Percentiles rank a stretch among this genome's conserved stretches.
phyloP scores from a whole-genome alignment of 495 filamentous ascomycete species.

The Trichoderma reesei region DNA sequence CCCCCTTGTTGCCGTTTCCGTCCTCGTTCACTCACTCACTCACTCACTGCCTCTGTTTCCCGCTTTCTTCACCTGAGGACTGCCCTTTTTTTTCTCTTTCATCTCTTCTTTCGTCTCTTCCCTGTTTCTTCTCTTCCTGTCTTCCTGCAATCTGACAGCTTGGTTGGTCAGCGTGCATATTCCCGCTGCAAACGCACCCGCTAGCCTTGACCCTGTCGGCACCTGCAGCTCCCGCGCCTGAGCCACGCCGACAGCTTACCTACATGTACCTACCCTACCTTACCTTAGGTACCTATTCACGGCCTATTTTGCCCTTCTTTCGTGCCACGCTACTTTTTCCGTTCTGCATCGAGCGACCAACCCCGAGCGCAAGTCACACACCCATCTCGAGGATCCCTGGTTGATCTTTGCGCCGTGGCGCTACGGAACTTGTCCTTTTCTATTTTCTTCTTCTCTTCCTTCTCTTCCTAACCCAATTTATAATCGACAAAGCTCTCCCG shows the following conservation, averaged over 20 bases:
- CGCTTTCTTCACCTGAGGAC: too few species aligned
- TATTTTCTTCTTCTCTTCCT: neutral
- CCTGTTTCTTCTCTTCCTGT: too few species aligned
- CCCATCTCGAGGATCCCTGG: neutral
- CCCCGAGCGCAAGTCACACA: neutral
- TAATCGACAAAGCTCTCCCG: neutral
- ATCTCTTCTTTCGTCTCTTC: too few species aligned
- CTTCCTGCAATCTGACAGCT: neutral
- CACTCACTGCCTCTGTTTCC: too few species aligned
- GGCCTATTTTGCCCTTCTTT: neutral
- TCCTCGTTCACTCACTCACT: neutral
- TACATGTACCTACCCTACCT: too few species aligned
- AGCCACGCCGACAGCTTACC: neutral
- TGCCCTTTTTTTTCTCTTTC: too few species aligned
- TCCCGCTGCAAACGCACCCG: neutral
- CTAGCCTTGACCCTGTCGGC: neutral
- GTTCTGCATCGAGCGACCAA: neutral
- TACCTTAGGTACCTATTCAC: neutral
- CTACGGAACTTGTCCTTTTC: neutral
- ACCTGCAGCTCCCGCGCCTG: neutral
- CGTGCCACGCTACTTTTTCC: neutral
- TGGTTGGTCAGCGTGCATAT: neutral
- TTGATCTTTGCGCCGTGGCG: neutral
- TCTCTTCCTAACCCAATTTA: neutral
- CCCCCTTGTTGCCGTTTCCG: too few species aligned